Conservation (phyloP, 1,139 yeast species). For the Torulaspora globosa region DNA sequence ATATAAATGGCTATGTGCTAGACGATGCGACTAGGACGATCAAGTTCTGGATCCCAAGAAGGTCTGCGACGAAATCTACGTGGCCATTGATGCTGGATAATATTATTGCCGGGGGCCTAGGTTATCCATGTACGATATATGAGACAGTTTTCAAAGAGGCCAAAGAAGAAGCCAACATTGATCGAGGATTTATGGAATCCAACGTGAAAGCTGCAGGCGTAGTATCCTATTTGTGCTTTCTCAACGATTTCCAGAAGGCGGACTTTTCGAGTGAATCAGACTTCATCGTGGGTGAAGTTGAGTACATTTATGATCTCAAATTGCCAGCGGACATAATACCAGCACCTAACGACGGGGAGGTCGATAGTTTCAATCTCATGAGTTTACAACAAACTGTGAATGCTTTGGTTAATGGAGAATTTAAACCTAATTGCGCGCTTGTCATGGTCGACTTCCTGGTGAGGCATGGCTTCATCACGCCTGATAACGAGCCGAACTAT, state of each 20-base stretch:
- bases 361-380: constrained; percentile 65
- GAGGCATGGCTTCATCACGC: constrained; percentile 67
- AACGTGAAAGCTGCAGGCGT: constrained; percentile 57
- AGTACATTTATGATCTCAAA: constrained; percentile 67
- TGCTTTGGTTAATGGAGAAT: constrained; percentile 51
- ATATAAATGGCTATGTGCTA: constrained; percentile 72
- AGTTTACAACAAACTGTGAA: constrained; percentile 51
- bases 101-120: constrained; percentile 93
- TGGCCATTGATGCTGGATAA: constrained; percentile 90
- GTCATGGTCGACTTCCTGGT: constrained; percentile 78
- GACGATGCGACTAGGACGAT: constrained; percentile 41
- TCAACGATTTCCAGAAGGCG: constrained; percentile 25
- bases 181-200: constrained; percentile 45
- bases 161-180: constrained; percentile 85
- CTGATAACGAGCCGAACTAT: constrained; percentile 61
- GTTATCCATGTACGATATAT: constrained; percentile 67
- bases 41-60: constrained; percentile 79
- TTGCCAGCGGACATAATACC: constrained; percentile 55
- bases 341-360: constrained; percentile 80
- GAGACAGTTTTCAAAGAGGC: constrained; percentile 86
- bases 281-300: constrained; percentile 83
- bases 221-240: constrained; percentile 59
- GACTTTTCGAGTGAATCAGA: constrained; percentile 43
- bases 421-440: constrained; percentile 86
- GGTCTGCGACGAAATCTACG: constrained; percentile 74